Percentiles rank a stretch among this genome's conserved stretches.
These are phyloP conservation scores for Mucor mucedo DNA, from an alignment of 371 early-diverging fungal genomes.

Conservation along the genomic window DNA sequence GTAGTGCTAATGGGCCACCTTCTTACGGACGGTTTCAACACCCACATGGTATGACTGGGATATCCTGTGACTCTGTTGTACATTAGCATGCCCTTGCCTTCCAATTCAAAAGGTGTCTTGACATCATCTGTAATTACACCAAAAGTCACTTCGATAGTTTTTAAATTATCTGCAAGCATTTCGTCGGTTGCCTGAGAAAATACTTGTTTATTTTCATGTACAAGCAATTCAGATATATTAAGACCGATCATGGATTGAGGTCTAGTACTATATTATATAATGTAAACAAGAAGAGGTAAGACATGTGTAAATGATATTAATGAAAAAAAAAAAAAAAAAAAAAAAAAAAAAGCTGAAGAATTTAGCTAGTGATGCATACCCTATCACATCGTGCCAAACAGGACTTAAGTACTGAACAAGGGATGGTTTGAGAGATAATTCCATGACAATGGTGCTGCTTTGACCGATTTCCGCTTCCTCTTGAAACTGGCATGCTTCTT, in stretches of 20 bases:
- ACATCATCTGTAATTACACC: conserved; percentile 48
- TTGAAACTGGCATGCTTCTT: conserved; percentile 35
- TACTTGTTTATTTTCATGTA: conserved; percentile 59
- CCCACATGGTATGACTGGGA: conserved; percentile 87
- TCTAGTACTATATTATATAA: conserved; percentile 38
- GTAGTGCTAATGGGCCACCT: conserved; percentile 13
- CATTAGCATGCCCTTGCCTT: conserved; percentile 92
- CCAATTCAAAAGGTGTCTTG: conserved; percentile 69
- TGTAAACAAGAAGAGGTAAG: background rate
- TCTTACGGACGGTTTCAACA: conserved; percentile 63
- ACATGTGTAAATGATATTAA: background rate
- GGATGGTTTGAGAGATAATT: conserved; percentile 56
- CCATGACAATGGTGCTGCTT: conserved; percentile 67
- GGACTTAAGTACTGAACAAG: conserved; percentile 64
- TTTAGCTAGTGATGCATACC: conserved; percentile 38
- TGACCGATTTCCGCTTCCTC: conserved; percentile 62
- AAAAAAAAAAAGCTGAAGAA: no score
- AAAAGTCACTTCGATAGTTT: conserved; percentile 80
- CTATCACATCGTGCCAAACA: conserved; percentile 62
- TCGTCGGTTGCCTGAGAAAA: conserved; percentile 73
- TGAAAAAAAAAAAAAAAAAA: background rate
- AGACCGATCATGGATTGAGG: conserved; percentile 54
- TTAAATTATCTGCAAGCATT: conserved; percentile 70
- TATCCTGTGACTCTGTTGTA: conserved; percentile 71
- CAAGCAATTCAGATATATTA: conserved; percentile 52